Evolutionary conservation across 257 asterid species (phyloP).

Genomic region (Gardenia jasminoides): DNA sequence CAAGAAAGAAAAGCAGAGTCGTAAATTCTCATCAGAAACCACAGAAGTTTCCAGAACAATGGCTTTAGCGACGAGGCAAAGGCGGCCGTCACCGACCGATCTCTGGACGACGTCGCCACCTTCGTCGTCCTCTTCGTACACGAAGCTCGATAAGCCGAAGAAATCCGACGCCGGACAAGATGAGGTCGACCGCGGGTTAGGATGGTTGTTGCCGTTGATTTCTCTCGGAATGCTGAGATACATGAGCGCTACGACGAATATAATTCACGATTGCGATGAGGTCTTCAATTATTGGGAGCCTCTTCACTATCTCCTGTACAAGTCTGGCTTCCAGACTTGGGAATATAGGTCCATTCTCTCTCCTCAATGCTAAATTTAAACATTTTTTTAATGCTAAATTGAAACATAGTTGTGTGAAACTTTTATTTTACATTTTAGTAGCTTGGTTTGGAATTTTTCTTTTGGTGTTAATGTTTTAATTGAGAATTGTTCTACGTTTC

Average conservation of each 20-base stretch:
- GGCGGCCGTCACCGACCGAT: slow-evolving; percentile 59
- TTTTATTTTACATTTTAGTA: no score
- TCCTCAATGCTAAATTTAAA: neutral
- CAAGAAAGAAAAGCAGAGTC: neutral
- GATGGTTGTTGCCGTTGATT: slow-evolving; percentile 78
- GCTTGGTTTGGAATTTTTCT: neutral
- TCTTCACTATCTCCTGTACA: slow-evolving; percentile 83
- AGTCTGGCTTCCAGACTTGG: slow-evolving; percentile 98
- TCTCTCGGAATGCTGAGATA: slow-evolving; percentile 69
- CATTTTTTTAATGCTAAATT: neutral
- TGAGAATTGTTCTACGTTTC: neutral
- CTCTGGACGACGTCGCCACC: slow-evolving; percentile 28
- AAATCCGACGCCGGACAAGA: slow-evolving; percentile 39
- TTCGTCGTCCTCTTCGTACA: slow-evolving; percentile 37
- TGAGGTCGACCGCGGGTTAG: slow-evolving; percentile 45
- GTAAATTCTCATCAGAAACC: neutral
- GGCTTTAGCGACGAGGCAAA: slow-evolving; percentile 75
- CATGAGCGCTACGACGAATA: slow-evolving; percentile 92
- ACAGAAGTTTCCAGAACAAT: slow-evolving; percentile 26
- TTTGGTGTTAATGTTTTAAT: no score
- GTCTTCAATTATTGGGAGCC: slow-evolving; percentile 99
- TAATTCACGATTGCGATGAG: slow-evolving; percentile 97
- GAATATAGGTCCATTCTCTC: slow-evolving; percentile 67
- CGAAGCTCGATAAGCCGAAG: slow-evolving; percentile 78
- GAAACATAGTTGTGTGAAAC: no score